These are phyloP conservation scores for Xylaria sp. DNA, from an alignment of 2,329 filamentous ascomycete species.

Conservation along the genomic window DNA sequence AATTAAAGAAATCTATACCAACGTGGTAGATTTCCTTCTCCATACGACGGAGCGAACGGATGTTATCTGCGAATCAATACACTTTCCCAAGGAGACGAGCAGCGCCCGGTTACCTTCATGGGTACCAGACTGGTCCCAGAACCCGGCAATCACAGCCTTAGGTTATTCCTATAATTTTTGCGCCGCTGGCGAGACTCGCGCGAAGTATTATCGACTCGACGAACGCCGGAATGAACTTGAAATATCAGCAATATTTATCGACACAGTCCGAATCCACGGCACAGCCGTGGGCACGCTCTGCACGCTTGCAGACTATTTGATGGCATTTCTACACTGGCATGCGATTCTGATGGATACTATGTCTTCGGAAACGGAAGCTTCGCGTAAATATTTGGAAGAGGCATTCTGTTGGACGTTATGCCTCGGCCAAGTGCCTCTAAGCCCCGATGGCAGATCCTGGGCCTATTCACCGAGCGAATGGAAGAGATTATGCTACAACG, in stretches of 20 bases:
- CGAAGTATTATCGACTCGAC: slow-evolving; percentile 34
- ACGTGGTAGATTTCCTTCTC: slow-evolving; percentile 42
- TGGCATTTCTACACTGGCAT: slow-evolving; percentile 45
- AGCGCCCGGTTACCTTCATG: slow-evolving; percentile 40
- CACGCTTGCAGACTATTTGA: slow-evolving; percentile 40
- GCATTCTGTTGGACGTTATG: slow-evolving; percentile 41
- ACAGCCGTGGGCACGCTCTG: slow-evolving; percentile 39
- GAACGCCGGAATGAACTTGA: slow-evolving; percentile 36
- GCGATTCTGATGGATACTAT: slow-evolving; percentile 29
- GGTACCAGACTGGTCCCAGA: slow-evolving; percentile 46
- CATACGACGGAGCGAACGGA: slow-evolving; percentile 37
- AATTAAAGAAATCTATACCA: slow-evolving; percentile 42
- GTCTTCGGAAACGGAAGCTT: neutral
- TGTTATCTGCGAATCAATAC: slow-evolving; percentile 44
- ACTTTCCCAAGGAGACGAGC: slow-evolving; percentile 38
- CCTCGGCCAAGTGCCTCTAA: slow-evolving; percentile 33
- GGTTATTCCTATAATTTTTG: slow-evolving; percentile 30
- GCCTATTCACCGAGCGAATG: slow-evolving; percentile 21
- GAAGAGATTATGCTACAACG: slow-evolving; percentile 31
- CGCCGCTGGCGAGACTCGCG: slow-evolving; percentile 24
- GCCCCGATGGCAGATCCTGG: no score
- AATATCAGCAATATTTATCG: slow-evolving; percentile 41
- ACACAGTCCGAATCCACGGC: slow-evolving; percentile 31
- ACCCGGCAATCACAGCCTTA: slow-evolving; percentile 29
- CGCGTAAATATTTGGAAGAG: slow-evolving; percentile 28